Base-by-base conservation (phyloP, 2,329 filamentous ascomycete genomes). In the Hypoxylon sp. region DNA sequence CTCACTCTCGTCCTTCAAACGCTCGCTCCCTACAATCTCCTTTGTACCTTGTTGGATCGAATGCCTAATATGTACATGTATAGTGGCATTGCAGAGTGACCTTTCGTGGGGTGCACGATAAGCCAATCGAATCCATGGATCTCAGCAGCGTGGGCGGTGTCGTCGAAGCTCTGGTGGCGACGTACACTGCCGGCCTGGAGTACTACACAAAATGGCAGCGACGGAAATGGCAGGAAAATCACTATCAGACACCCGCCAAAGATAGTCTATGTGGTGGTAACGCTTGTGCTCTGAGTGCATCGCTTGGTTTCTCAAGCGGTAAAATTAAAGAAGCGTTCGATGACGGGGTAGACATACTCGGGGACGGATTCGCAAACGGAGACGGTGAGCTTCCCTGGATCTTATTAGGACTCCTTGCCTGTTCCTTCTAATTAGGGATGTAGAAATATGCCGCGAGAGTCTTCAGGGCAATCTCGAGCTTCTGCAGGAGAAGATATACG, bases 161-260 rank as follows among this genome's bases (percentile, higher is more conserved):
- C 23, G 75, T 80, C 34, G 70, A 73, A 45, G 77, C 76, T 48
- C 70, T 80, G 6, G 61, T 73, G 13, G 70, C 74, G 17, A 74
- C 76, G 7, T 80, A 80, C 59, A 73, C 74, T 21, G 68, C 65
- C 17, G 77, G 73, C 10, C 69, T 79, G 2, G 72, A 76, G 30
- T 75, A 75, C 64, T 81, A 82, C 73, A 68, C 74, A 1, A 72
- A 67, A 17, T 82, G 80, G 80, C 78, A 78, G 61, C 72, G 72
- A 59, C 74, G 74, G 19, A 75, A 78, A 32, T 75, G 77, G 60
- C 67, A 65, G 43, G 56, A 73, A 30, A 80, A 82, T 63, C 76
- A 79, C 62, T 81, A 82, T 61, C 71, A 65, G 17, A 67, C 67
- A 2, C 66, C 61, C 23, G 59, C 41, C 25, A 67, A 52, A 28